phyloP scores from a whole-genome alignment of 768 basidiomycete genomes.

The Tylopilus cervinicoccineus region DNA sequence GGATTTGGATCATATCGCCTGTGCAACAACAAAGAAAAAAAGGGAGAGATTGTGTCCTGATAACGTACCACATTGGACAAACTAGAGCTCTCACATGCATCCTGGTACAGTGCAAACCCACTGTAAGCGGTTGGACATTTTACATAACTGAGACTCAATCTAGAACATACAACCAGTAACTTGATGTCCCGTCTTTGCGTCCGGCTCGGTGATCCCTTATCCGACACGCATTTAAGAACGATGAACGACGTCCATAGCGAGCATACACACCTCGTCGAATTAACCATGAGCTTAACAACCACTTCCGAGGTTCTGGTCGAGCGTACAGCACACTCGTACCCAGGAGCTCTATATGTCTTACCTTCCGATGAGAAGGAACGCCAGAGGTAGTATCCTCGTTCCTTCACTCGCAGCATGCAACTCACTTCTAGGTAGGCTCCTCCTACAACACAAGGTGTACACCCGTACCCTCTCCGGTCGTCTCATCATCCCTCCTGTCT shows the following conservation, averaged over 20 bases:
- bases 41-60: no score
- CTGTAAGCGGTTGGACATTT: no score
- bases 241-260: not conserved
- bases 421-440: conserved; percentile 6
- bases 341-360: conserved; percentile 20
- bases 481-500: conserved; percentile 18
- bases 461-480: conserved; percentile 20
- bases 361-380: conserved; percentile 27
- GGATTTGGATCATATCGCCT: no score
- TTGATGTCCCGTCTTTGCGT: not conserved
- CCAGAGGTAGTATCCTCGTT: conserved; percentile 16
- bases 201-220: not conserved
- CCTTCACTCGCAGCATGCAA: not conserved
- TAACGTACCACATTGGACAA: no score
- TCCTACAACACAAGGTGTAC: conserved; percentile 19
- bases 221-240: not conserved
- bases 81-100: no score
- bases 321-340: conserved; percentile 18
- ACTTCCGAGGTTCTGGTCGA: not conserved
- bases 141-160: no score
- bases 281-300: conserved; percentile 6
- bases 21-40: no score
- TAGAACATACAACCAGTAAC: no score
- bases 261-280: not conserved
- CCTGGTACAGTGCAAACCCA: no score